Evolutionary conservation across 345 rosid genomes (phyloP).

Genomic region (Melaleuca alternifolia): DNA sequence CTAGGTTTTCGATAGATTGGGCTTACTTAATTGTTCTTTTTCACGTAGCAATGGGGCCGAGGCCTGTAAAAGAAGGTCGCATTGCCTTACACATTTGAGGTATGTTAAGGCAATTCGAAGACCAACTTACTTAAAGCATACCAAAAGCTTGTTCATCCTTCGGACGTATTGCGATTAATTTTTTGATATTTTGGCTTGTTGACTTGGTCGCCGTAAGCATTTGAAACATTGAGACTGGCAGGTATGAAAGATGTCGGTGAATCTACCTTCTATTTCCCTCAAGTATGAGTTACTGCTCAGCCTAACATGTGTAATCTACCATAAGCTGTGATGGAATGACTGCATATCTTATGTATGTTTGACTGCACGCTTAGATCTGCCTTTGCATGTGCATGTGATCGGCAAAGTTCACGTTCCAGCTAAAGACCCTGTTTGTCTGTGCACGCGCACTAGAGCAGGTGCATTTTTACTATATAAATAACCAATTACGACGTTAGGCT

Average conservation of each 20-base stretch:
- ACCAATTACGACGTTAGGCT: background rate
- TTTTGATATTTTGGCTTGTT: background rate
- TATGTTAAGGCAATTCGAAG: background rate
- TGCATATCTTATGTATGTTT: background rate
- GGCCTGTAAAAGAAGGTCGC: background rate
- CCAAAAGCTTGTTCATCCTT: background rate
- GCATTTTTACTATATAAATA: background rate
- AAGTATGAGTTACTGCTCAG: background rate
- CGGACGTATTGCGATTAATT: background rate
- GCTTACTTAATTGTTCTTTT: background rate
- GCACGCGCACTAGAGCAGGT: rapidly evolving
- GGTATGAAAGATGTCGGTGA: background rate
- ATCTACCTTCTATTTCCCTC: background rate
- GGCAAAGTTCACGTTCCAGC: background rate
- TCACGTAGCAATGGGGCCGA: background rate
- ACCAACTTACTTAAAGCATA: background rate
- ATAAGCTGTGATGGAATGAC: background rate
- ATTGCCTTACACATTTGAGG: background rate
- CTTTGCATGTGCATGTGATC: background rate
- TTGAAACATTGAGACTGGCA: background rate
- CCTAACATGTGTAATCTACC: background rate
- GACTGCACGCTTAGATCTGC: background rate
- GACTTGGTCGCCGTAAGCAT: background rate
- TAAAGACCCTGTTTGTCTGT: background rate
- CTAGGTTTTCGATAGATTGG: background rate